Base-by-base conservation (phyloP, 768 basidiomycete genomes). In the Lactarius hatsudake region DNA sequence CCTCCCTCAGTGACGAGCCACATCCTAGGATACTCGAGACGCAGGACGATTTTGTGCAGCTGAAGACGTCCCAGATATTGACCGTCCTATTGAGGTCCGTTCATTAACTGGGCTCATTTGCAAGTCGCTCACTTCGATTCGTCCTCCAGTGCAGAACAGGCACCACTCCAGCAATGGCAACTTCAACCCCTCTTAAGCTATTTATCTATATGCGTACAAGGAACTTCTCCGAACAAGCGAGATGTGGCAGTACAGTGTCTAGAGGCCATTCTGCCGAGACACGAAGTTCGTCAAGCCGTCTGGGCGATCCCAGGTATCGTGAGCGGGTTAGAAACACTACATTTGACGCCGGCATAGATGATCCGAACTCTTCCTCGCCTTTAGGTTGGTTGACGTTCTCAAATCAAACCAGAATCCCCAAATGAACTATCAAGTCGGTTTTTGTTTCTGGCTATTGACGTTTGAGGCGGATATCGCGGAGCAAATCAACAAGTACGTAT, bases 241-340 rank as follows among this genome's bases (percentile, higher is more conserved):
- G 96, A 98, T 75, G 85, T 97, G 38, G 89, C 91, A 10, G 92
- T 97, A 3, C 96, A 97, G 75, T 94, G 93, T 72, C 82, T 98
- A 5, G 93, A 94, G 75, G 87, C 89, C 6, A 78, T 97, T 28
- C 79, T 98, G 18, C 84, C 94, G 18, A 86, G 90, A n/a, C 86
- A 87, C 36, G 87, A 93, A 72, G 90, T 87, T 66, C 84, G 96
- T 36, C 82, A 83, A 73, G 88, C 88, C 38, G 89, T 94, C 18
- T 97, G 96, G 96, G 79, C 77, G 28, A 87, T 85, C 55, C 81
- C 89, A 12, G 84, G 82, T 18, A 84, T 94, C 55, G 83, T 90
- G 32, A 76, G 79, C 64, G 90, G 92, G 93, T 90, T 71, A 53
- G 67, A 48, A 55, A 6, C 63, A 81, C 72, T 3, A 3, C 23